Conservation (phyloP, 129 eudicot genomes). For the Pittosporum tobira region DNA sequence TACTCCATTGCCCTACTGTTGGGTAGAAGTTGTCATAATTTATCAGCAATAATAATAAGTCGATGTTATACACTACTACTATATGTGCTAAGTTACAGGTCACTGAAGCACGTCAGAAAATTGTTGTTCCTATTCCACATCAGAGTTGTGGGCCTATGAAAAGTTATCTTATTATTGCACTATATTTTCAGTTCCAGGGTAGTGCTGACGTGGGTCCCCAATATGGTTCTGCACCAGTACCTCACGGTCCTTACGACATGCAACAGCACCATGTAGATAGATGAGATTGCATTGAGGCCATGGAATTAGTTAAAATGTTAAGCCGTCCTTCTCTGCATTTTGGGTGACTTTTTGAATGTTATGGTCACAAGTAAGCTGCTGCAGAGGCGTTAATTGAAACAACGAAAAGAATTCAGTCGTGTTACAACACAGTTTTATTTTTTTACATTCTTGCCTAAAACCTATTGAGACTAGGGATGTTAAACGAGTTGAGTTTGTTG, state of each 20-base stretch:
- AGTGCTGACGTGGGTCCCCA: constrained; percentile 12
- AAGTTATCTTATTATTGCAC: not conserved
- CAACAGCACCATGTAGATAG: constrained; percentile 15
- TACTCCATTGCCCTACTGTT: no score
- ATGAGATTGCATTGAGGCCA: not conserved
- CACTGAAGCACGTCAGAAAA: not conserved
- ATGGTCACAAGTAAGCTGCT: not conserved
- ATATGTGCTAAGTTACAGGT: not conserved
- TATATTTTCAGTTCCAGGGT: constrained; percentile 16
- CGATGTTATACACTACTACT: not conserved
- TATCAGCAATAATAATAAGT: not conserved
- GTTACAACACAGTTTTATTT: not conserved
- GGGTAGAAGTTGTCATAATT: no score
- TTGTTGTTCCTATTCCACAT: not conserved
- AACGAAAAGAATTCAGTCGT: not conserved
- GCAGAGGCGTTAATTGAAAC: not conserved
- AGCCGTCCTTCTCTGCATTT: not conserved
- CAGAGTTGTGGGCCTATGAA: not conserved
- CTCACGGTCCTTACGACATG: constrained; percentile 2
- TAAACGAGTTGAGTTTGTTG: no score
- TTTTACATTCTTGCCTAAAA: no score
- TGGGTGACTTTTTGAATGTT: not conserved
- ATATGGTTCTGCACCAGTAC: constrained; percentile 10
- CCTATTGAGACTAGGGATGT: no score
- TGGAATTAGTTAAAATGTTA: not conserved